A percentile compares a stretch with the other conserved stretches of the same genome.
These are phyloP conservation scores for Monosporozyma unispora DNA, from an alignment of 805 yeast species.

Conservation along the genomic window DNA sequence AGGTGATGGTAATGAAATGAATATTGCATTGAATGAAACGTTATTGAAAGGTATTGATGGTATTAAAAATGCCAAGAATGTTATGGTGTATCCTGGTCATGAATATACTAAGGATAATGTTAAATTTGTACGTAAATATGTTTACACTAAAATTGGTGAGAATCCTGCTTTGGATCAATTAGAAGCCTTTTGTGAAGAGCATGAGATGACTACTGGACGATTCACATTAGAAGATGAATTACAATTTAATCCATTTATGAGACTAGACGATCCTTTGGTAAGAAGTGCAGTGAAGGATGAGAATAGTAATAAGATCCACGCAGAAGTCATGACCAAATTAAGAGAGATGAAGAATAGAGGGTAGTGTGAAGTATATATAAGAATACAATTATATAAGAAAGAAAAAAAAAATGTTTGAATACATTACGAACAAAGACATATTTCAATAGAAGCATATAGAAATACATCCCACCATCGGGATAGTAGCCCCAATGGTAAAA, in stretches of 20 bases:
- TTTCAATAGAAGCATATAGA: background rate
- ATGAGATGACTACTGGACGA: conserved; percentile 75
- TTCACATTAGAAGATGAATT: conserved; percentile 82
- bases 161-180: conserved; percentile 44
- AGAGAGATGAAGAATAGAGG: conserved; percentile 68
- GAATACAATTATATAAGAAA: background rate
- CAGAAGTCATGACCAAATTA: conserved; percentile 60
- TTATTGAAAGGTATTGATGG: conserved; percentile 57
- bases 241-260: conserved; percentile 82
- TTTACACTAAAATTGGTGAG: conserved; percentile 35
- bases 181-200: conserved; percentile 38
- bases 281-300: conserved; percentile 46
- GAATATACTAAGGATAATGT: conserved; percentile 85
- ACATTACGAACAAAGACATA: background rate
- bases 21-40: conserved; percentile 48
- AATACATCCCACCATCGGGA: background rate
- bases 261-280: conserved; percentile 56
- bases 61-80: conserved; percentile 29
- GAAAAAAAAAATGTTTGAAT: conserved; percentile 6
- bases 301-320: conserved; percentile 29
- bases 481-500: conserved; percentile 1
- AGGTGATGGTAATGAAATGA: conserved; percentile 80
- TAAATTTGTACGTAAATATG: conserved; percentile 60
- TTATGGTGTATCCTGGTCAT: conserved; percentile 86
- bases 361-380: conserved; percentile 13